These are phyloP conservation scores for Eucalyptus grandis DNA, from an alignment of 345 rosid species.

Conservation along the genomic window DNA sequence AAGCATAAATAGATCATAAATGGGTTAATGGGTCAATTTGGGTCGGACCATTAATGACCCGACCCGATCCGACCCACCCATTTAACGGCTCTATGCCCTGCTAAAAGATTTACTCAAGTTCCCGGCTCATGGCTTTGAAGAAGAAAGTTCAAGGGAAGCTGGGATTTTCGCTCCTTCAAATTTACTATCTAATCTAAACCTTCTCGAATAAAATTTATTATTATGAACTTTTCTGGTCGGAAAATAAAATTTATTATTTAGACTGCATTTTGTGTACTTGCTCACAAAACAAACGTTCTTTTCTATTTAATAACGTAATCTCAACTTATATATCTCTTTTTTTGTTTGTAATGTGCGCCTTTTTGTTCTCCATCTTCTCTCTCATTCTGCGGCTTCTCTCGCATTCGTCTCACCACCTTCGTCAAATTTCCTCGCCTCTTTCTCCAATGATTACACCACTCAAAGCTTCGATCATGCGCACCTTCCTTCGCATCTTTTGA, in stretches of 20 bases:
- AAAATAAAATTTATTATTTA: too few species aligned
- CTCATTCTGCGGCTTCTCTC: background rate
- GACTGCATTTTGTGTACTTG: background rate
- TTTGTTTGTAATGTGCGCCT: background rate
- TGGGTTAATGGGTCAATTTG: too few species aligned
- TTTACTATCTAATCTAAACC: background rate
- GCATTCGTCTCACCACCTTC: background rate
- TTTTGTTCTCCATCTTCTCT: background rate
- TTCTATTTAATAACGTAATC: background rate
- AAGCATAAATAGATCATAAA: too few species aligned
- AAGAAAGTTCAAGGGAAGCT: background rate
- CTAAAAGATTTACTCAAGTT: background rate
- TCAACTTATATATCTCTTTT: background rate
- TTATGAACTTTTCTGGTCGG: too few species aligned
- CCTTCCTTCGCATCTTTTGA: background rate
- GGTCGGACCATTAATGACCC: too few species aligned
- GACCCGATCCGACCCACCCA: too few species aligned
- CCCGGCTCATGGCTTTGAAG: background rate
- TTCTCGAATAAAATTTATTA: too few species aligned
- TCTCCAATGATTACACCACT: background rate
- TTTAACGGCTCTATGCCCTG: background rate
- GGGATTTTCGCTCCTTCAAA: background rate
- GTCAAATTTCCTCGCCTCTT: background rate
- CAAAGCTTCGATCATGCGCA: background rate
- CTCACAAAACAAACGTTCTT: background rate